These are phyloP conservation scores for Fusarium temperatum DNA, from an alignment of 2,329 filamentous ascomycete genomes.

Conservation along the genomic window DNA sequence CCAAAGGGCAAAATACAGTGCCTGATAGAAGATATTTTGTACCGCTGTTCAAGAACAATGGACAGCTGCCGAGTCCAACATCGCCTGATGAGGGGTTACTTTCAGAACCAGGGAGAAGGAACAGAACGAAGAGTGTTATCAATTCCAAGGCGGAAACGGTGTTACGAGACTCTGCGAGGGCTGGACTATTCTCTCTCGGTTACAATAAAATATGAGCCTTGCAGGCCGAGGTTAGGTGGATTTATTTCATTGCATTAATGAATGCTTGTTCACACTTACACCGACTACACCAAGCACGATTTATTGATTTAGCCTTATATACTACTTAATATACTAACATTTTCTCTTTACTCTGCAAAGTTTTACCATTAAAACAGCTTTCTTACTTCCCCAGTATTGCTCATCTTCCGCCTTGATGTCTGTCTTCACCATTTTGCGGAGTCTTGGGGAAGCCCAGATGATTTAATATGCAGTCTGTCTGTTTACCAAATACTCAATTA, in stretches of 20 bases:
- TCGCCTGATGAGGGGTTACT: slow-evolving; percentile 7
- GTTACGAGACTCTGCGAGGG: slow-evolving; percentile 16
- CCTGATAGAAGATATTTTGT: slow-evolving; percentile 33
- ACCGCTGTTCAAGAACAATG: slow-evolving; percentile 24
- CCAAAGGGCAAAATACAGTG: background rate
- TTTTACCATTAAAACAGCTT: too few relatives aligned
- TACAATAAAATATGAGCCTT: slow-evolving; percentile 28
- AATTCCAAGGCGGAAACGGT: slow-evolving; percentile 8
- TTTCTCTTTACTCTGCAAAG: background rate
- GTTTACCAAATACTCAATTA: background rate
- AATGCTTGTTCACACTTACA: background rate
- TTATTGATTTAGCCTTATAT: background rate
- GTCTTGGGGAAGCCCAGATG: background rate
- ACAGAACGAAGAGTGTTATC: background rate
- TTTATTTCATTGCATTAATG: background rate
- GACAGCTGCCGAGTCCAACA: slow-evolving; percentile 19
- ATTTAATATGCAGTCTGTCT: too few relatives aligned
- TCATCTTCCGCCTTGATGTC: background rate
- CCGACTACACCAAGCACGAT: too few relatives aligned
- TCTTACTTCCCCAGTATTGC: too few relatives aligned
- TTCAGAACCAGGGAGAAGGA: background rate
- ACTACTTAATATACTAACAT: background rate
- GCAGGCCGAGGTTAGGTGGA: background rate
- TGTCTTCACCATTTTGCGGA: background rate
- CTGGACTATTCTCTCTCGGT: slow-evolving; percentile 19